Evolutionary conservation across 2,329 filamentous ascomycete species (phyloP).

Genomic region (Xylaria polymorpha): DNA sequence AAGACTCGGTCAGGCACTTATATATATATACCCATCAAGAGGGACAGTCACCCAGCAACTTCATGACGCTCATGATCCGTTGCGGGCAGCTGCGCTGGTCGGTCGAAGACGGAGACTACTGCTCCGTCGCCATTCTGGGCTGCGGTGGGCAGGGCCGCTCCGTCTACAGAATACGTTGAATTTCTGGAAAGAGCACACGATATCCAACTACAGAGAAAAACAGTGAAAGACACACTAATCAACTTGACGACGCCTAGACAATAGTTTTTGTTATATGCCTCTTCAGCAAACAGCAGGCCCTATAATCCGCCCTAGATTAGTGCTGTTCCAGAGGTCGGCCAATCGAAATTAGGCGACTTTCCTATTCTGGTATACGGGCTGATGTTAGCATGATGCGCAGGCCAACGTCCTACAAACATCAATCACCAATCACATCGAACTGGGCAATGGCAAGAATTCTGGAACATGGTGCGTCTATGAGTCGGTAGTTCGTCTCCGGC

Average conservation of each 20-base stretch:
- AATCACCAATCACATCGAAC: background rate
- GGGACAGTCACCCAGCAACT: background rate
- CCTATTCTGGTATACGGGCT: slow-evolving; percentile 20
- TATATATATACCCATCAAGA: slow-evolving; percentile 15
- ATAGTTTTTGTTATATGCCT: background rate
- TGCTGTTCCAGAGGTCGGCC: background rate
- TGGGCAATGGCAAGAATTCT: background rate
- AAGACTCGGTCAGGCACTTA: background rate
- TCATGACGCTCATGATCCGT: background rate
- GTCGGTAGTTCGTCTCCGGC: background rate
- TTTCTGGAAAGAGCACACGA: background rate
- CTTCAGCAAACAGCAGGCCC: background rate
- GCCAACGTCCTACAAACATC: background rate
- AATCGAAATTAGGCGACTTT: slow-evolving; percentile 17
- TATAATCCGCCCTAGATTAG: background rate
- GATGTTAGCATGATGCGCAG: background rate
- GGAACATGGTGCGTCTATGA: background rate
- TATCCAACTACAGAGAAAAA: background rate
- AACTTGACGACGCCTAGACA: background rate
- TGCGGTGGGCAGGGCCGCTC: background rate
- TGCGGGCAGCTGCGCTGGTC: background rate
- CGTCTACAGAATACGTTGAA: slow-evolving; percentile 3
- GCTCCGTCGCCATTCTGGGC: slow-evolving; percentile 31
- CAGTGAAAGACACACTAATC: background rate
- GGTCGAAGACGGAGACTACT: slow-evolving; percentile 27